Percentiles rank a stretch among this genome's conserved stretches.
These are phyloP conservation scores for Starmera caribaea DNA, from an alignment of 805 yeast genomes.

Conservation along the genomic window DNA sequence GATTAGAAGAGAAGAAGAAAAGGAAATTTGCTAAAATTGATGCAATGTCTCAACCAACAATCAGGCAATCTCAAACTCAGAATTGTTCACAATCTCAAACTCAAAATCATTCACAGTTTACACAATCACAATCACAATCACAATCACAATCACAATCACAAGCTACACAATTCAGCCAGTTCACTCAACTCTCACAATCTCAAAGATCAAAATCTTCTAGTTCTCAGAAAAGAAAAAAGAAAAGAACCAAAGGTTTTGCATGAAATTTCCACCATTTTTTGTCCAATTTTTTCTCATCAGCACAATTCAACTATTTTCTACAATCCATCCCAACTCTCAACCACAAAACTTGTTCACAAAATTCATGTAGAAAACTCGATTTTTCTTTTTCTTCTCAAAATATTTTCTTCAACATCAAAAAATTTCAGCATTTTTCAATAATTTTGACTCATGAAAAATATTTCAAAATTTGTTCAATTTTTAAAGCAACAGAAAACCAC, in stretches of 20 bases:
- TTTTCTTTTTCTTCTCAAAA: too few species aligned
- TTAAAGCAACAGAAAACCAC: too few species aligned
- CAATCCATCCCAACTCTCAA: too few species aligned
- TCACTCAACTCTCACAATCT: background rate
- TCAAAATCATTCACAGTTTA: slow-evolving; percentile 9
- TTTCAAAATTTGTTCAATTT: background rate
- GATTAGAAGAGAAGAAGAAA: too few species aligned
- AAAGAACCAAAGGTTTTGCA: slow-evolving; percentile 15
- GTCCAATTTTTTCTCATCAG: too few species aligned
- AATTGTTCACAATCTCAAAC: too few species aligned
- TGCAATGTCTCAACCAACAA: background rate
- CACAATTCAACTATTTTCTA: too few species aligned
- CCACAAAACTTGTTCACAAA: too few species aligned
- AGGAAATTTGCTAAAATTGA: too few species aligned
- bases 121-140: slow-evolving; percentile 10
- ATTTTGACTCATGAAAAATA: background rate
- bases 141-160: slow-evolving; percentile 1
- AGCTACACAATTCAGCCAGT: background rate
- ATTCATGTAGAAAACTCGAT: too few species aligned
- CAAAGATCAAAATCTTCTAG: background rate
- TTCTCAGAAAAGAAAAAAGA: slow-evolving; percentile 5
- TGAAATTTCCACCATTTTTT: background rate
- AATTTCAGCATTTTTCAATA: too few species aligned
- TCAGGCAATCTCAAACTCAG: background rate
- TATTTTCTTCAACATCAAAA: too few species aligned